Base-by-base conservation (phyloP, 2,329 filamentous ascomycete genomes). In the Fusarium humuli region DNA sequence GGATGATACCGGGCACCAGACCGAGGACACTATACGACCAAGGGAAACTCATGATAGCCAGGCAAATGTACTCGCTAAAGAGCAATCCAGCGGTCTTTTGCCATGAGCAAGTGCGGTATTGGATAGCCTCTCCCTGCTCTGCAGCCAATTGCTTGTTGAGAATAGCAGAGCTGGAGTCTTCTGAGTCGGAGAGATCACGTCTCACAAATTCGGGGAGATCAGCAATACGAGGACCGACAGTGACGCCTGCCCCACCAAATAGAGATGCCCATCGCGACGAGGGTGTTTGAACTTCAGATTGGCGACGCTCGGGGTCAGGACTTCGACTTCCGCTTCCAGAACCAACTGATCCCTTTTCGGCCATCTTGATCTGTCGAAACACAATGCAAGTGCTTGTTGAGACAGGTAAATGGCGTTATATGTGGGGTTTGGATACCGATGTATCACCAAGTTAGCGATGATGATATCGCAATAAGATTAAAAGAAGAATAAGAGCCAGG, bases 71-170 rank as follows among this genome's bases (percentile, higher is more conserved):
- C 83, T 98, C 94, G 53, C 93, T 96, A 81, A 98, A 97, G 54
- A 98, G 88, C 73, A 97, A 80, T 2, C 91, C 94, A 1, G 94
- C 94, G 56, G 94, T 97, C 91, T 97, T 97, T 77, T 93, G 91
- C 94, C 94, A 98, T 72, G 91, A 94, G 82, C 94, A 98, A 41
- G 94, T 97, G 65, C 94, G 87, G 79, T 98, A 98, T 82, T 97
- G 91, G 80, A 98, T 97, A 13, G 90, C 89, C 79, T 92, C 90
- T 54, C 89, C 90, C 29, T 89, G 86, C 79, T 97, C 94, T 67
- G 92, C 78, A 56, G 91, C 92, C 69, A 95, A 88, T 81, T 97
- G 94, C 81, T 84, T 85, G 68, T 81, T 78, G n/a, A 88, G 78
- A 47, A 88, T 86, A 18, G 82, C 83, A 42, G 82, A 78, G 72